phyloP scores from a whole-genome alignment of 1,284 basidiomycete species.

The Cryptococcus floricola region DNA sequence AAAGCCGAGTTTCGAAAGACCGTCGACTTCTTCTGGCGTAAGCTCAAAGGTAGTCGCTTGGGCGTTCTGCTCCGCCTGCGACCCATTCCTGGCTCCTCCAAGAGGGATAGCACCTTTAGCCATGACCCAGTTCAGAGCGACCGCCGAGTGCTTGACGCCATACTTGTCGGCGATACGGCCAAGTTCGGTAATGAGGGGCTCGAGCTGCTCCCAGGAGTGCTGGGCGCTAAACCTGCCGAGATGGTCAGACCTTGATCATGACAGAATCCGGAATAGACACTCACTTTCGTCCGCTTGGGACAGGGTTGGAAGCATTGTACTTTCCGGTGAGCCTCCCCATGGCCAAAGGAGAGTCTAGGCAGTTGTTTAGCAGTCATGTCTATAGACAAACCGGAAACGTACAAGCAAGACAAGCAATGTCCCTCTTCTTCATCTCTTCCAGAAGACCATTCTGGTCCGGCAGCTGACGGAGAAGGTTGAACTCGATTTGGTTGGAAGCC shows the following conservation, averaged over 20 bases:
- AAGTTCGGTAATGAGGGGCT: slow-evolving; percentile 39
- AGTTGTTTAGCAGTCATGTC: not conserved
- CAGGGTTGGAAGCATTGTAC: slow-evolving; percentile 39
- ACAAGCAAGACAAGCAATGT: slow-evolving; percentile 42
- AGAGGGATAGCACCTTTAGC: slow-evolving; percentile 47
- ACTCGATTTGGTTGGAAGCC: slow-evolving; percentile 46
- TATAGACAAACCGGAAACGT: slow-evolving; percentile 10
- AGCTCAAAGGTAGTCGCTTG: slow-evolving; percentile 28
- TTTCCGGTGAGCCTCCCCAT: slow-evolving; percentile 47
- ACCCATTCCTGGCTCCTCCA: slow-evolving; percentile 44
- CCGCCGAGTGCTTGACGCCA: slow-evolving; percentile 35
- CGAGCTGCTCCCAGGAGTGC: slow-evolving; percentile 35
- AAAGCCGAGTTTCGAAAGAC: slow-evolving; percentile 19
- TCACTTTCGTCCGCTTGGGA: slow-evolving; percentile 28
- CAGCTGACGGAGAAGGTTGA: slow-evolving; percentile 35
- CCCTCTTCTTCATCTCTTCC: slow-evolving; percentile 38
- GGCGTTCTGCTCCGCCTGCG: slow-evolving; percentile 38
- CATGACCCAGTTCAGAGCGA: slow-evolving; percentile 49
- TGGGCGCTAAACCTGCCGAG: slow-evolving; percentile 16
- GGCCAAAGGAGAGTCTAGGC: slow-evolving; percentile 41
- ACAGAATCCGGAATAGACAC: not conserved
- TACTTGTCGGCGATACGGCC: slow-evolving; percentile 34
- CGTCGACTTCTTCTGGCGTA: slow-evolving; percentile 21
- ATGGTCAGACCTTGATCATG: slow-evolving; percentile 13
- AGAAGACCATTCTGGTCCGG: slow-evolving; percentile 39